These are phyloP conservation scores for Torulaspora quercuum DNA, from an alignment of 805 yeast genomes.

Conservation along the genomic window DNA sequence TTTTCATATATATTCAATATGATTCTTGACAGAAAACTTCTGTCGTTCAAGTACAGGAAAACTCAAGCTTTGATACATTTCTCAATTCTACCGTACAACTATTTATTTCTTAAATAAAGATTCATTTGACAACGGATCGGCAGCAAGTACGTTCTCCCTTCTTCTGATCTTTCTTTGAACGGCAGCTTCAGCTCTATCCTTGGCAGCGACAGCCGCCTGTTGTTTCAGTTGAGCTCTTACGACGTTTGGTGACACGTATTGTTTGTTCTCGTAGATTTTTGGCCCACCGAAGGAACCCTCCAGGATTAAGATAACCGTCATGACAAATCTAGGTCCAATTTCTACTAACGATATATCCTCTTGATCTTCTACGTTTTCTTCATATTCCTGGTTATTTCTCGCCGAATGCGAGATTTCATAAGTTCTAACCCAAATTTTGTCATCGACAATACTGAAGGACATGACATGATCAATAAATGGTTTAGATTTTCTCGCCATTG, in stretches of 20 bases:
- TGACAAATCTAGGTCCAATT: constrained; percentile 93
- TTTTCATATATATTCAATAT: constrained; percentile 8
- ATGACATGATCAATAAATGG: constrained; percentile 95
- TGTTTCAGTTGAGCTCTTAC: constrained; percentile 85
- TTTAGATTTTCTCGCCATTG: constrained; percentile 83
- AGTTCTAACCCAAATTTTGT: constrained; percentile 92
- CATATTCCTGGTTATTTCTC: constrained; percentile 51
- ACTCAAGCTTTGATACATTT: constrained; percentile 2
- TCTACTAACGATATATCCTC: constrained; percentile 79
- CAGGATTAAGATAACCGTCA: constrained; percentile 83
- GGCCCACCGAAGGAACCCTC: constrained; percentile 99
- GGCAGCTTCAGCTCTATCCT: constrained; percentile 74
- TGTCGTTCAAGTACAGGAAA: constrained; percentile 2
- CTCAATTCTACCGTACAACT: constrained; percentile 5
- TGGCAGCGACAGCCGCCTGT: constrained; percentile 76
- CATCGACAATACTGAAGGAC: constrained; percentile 89
- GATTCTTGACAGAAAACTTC: no score
- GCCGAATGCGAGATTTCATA: constrained; percentile 76
- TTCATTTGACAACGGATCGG: constrained; percentile 80
- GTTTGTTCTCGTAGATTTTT: constrained; percentile 93
- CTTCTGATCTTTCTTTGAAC: constrained; percentile 67
- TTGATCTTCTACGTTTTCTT: constrained; percentile 39
- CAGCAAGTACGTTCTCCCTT: constrained; percentile 69
- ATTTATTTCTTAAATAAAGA: constrained; percentile 54
- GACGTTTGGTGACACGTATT: constrained; percentile 92